Base-by-base conservation (phyloP, 2,329 filamentous ascomycete genomes). In the Colletotrichum falcatum region DNA sequence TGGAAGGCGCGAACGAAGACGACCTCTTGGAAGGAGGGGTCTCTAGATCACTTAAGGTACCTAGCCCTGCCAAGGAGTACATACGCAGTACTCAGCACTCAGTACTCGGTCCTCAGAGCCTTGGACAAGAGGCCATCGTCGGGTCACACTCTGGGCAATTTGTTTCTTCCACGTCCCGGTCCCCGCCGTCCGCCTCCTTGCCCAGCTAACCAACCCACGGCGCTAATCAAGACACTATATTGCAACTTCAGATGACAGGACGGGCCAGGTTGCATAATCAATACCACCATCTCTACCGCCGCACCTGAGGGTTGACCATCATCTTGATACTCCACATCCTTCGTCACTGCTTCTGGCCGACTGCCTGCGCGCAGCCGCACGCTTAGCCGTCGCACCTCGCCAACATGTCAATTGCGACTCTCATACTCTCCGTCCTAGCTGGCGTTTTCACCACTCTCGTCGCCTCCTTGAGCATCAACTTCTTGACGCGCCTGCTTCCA, bases 401-500 rank as follows among this genome's bases (percentile, higher is more conserved):
- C 51, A 66, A 23, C 6, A 70, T 72, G 66, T 66, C 67, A 59
- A 12, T 63, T 18, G 48, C 59, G 46, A 44, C 68, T 23, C 48
- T 72, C 20, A 48, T 65, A 39, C 11, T 61, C 14, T 68, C 68
- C 7, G 37, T 72, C 55, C n/a, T 72, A n/a, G 71, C 62, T 9
- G 72, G 70, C 37, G 35, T 67, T 9, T 26, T 61, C 35, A 71
- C 72, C n/a, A 70, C 61, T 12, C 51, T 71, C 37, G n/a, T 65
- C 48, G 59, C 67, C 6, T 44, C 71, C 5, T 28, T 68, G n/a
- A 46, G 68, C 54, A 37, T 73, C 42, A 60, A 74, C 11, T 59
- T 48, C 35, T 63, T 80, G n/a, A 66, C 71, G 37, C 58, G 74
- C 49, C 58, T 75, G 20, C 73, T 80, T 28, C 83, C 83, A 9